Percentiles rank a stretch among this genome's conserved stretches.
Evolutionary conservation across 2,329 filamentous ascomycete genomes (phyloP).

Genomic region (Pseudogymnoascus sp.): DNA sequence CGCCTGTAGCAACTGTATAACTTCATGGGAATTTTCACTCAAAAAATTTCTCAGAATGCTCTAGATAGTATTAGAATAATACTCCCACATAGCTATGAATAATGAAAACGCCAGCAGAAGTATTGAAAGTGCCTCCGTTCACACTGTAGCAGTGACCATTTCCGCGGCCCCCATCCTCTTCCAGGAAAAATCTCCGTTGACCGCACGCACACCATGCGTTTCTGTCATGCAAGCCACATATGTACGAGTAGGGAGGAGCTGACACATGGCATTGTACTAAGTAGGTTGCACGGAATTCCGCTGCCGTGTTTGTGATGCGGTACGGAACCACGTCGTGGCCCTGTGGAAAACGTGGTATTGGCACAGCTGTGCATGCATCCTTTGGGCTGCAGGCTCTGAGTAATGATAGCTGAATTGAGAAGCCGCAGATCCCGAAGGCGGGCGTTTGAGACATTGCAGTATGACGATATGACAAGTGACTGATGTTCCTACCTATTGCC

Average conservation of each 20-base stretch:
- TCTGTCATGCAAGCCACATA: neutral
- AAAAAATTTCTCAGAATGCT: neutral
- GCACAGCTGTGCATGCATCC: neutral
- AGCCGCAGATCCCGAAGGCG: neutral
- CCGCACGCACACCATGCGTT: neutral
- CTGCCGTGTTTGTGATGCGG: neutral
- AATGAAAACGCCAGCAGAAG: neutral
- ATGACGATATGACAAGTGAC: conserved; percentile 1
- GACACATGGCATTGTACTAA: neutral
- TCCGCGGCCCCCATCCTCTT: neutral
- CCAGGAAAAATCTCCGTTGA: neutral
- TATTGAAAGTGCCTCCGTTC: neutral
- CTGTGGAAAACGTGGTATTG: neutral
- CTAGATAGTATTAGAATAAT: neutral
- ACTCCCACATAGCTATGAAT: neutral
- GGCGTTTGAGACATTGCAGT: neutral
- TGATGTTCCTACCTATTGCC: neutral
- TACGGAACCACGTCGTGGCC: neutral
- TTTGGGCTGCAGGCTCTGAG: neutral
- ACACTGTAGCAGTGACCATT: neutral
- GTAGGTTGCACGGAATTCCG: neutral
- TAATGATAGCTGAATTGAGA: neutral
- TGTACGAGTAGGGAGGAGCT: neutral
- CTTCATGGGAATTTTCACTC: neutral
- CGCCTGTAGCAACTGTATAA: conserved; percentile 4